Conservation (phyloP, 2,329 filamentous ascomycete genomes). For the Lachnellula cervina region DNA sequence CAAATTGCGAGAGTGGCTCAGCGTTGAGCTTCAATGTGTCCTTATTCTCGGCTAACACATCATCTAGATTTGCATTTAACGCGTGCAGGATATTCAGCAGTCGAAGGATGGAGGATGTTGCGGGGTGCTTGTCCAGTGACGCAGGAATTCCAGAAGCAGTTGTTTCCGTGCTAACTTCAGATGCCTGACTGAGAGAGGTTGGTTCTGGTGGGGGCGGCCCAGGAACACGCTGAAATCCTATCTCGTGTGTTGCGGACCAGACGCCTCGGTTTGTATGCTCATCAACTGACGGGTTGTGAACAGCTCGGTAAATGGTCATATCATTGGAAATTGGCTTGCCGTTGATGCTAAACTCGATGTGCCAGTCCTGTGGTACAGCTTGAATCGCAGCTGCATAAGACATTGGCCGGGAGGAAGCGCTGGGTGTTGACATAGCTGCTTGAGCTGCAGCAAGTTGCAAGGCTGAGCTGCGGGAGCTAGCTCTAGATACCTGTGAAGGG, state of each 20-base stretch:
- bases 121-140: conserved; percentile 77
- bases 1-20: conserved; percentile 87
- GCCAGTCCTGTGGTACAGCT: conserved; percentile 84
- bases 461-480: conserved; percentile 36
- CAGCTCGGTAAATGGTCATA: conserved; percentile 91
- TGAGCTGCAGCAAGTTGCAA: conserved; percentile 34
- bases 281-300: conserved; percentile 59
- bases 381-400: conserved; percentile 84
- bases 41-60: conserved; percentile 77
- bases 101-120: conserved; percentile 80
- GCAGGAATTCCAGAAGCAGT: conserved; percentile 62
- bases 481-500: conserved; percentile 58
- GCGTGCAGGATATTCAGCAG: conserved; percentile 88
- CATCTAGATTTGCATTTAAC: conserved; percentile 87
- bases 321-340: conserved; percentile 81
- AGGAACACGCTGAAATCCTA: conserved; percentile 83
- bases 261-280: conserved; percentile 71
- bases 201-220: conserved; percentile 76
- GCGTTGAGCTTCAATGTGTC: conserved; percentile 65
- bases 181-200: conserved; percentile 52
- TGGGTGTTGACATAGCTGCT: conserved; percentile 37
- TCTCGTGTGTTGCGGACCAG: conserved; percentile 85
- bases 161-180: conserved; percentile 46
- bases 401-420: conserved; percentile 57
- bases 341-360: conserved; percentile 90